These are phyloP conservation scores for Hygrocybe coccinea DNA, from an alignment of 768 basidiomycete species.

Conservation along the genomic window DNA sequence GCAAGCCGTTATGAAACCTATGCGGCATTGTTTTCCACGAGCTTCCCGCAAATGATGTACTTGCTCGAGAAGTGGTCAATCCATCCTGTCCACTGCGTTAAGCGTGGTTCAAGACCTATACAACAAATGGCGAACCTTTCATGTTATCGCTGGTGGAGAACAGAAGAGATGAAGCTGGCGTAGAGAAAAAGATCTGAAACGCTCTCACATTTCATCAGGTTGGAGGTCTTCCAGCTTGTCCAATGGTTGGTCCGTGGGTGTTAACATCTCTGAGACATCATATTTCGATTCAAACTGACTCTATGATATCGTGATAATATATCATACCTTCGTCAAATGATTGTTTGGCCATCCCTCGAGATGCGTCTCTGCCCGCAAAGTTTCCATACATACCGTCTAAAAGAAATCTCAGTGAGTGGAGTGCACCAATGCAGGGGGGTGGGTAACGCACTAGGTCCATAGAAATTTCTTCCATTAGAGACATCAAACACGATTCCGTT, in stretches of 20 bases:
- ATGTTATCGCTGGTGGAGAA: constrained; percentile 71
- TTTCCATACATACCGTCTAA: constrained; percentile 94
- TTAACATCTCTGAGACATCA: constrained; percentile 71
- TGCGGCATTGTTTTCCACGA: constrained; percentile 72
- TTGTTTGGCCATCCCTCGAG: constrained; percentile 96
- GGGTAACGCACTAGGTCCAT: constrained; percentile 76
- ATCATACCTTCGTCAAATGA: constrained; percentile 82
- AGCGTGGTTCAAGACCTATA: neutral
- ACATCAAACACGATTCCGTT: constrained; percentile 91
- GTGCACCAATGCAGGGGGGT: neutral
- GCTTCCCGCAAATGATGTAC: constrained; percentile 83
- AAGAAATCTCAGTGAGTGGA: neutral
- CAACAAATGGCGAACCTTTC: constrained; percentile 51
- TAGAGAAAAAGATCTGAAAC: neutral
- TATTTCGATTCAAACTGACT: neutral
- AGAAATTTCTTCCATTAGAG: constrained; percentile 82
- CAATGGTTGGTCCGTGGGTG: constrained; percentile 77
- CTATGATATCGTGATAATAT: neutral
- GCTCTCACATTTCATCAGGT: constrained; percentile 72
- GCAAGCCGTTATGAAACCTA: constrained; percentile 25
- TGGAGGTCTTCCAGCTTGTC: constrained; percentile 79
- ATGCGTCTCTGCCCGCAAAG: constrained; percentile 95
- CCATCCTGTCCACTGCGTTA: constrained; percentile 56
- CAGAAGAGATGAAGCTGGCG: constrained; percentile 7
- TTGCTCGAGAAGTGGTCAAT: constrained; percentile 91